Evolutionary conservation across 2,329 filamentous ascomycete genomes (phyloP), one percentile per base, ranked within the genome.

Genomic region (Aspergillus thermomutatus): DNA sequence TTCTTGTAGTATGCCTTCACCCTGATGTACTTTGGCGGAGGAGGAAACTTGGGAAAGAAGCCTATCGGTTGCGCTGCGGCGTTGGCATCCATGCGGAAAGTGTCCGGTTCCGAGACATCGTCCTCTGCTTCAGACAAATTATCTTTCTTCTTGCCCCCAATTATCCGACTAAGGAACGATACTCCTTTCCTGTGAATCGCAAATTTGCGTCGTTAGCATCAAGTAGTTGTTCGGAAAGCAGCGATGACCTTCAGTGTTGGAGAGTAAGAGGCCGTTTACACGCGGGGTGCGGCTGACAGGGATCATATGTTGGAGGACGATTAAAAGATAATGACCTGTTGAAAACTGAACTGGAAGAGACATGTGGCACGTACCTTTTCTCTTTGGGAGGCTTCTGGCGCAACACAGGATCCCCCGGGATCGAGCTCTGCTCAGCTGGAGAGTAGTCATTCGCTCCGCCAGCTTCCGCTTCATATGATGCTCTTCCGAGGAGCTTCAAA

Each of bases 11-110:
- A 87, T 1, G 88, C 79, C 61, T 88, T 86, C 58, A 96, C 88
- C 62, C 91, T 91, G 67, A 97, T 94, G 69, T 97, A 97, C 26
- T 90, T 86, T 2, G 92, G 91, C 3, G 93, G 92, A 54, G 92
- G 90, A 62, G 94, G 94, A 69, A 95, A 88, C 60, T 88, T 86
- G 7, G 94, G 93, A 55, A 91, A 91, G 72, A 88, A 97, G 57
- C 91, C 89, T 67, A 90, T 83, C 51, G 88, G 84, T 58, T 91
- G 88, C 40, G 89, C 89, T 57, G 93, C 87, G 58, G 92, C 87
- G 65, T 89, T 85, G 34, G 91, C 90, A 73, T 95, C 88, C 78
- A 88, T 89, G 62, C 91, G 84, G 64, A 86, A 83, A 62, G 84
- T 83, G 51, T 86, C 87, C 49, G 86, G 73, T 66, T 92, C 90